phyloP scores from a whole-genome alignment of 1,139 yeast genomes.

The Blastobotrys aristatus region DNA sequence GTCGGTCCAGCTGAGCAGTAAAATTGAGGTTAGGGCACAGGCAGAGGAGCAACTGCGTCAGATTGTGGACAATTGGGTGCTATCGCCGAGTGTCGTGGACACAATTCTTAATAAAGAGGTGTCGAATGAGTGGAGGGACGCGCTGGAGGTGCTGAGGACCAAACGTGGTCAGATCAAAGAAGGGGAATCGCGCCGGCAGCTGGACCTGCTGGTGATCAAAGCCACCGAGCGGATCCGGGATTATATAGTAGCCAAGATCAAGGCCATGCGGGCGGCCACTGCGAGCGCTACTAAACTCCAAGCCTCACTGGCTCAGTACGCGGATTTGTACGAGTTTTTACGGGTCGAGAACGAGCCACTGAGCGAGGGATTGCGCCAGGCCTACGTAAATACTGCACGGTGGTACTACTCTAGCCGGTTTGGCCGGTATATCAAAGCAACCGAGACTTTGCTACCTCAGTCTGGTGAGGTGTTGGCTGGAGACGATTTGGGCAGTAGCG shows the following conservation, averaged over 20 bases:
- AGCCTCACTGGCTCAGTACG: conserved; percentile 52
- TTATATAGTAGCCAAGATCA: conserved; percentile 58
- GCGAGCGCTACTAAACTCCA: conserved; percentile 70
- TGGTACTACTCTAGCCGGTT: conserved; percentile 88
- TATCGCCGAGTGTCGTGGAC: conserved; percentile 53
- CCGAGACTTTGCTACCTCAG: conserved; percentile 53
- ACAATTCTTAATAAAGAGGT: conserved; percentile 33
- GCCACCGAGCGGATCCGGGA: conserved; percentile 73
- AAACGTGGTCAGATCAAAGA: conserved; percentile 16
- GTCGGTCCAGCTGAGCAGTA: conserved; percentile 53
- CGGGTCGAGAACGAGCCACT: conserved; percentile 52
- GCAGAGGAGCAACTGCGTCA: conserved; percentile 63
- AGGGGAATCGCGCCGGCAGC: conserved; percentile 35
- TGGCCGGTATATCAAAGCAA: conserved; percentile 69
- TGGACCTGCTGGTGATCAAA: conserved; percentile 45
- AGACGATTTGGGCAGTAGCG: conserved; percentile 12
- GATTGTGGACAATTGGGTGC: conserved; percentile 61
- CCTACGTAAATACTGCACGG: conserved; percentile 80
- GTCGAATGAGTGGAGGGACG: conserved; percentile 34
- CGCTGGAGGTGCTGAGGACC: conserved; percentile 28
- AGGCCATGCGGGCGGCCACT: conserved; percentile 50
- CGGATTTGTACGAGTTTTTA: conserved; percentile 58
- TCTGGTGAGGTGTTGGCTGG: conserved; percentile 56
- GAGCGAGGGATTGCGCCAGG: conserved; percentile 70
- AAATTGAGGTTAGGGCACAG: conserved; percentile 51